Evolutionary conservation across 176 grass and related monocot species (phyloP).

Genomic region (Avena eriantha): DNA sequence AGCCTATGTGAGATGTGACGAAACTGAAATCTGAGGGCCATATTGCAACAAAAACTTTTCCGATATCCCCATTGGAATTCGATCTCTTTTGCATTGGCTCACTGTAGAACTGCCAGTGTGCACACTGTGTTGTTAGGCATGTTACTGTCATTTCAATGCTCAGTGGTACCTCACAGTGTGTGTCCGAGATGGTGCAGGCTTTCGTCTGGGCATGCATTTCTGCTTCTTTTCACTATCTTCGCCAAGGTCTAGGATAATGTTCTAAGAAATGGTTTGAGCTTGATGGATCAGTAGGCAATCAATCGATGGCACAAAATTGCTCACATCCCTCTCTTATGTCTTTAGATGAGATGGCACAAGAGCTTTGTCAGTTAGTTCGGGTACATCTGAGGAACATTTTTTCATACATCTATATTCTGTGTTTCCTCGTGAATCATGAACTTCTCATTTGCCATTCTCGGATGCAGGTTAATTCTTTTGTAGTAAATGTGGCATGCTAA

Average conservation of each 20-base stretch:
- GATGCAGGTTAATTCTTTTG: not conserved
- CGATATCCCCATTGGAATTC: not conserved
- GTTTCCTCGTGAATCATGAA: not conserved
- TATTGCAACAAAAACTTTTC: not conserved
- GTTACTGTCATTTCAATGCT: not conserved
- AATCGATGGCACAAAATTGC: not conserved
- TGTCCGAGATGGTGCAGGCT: not conserved
- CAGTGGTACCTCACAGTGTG: not conserved
- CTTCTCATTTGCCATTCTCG: conserved; percentile 4
- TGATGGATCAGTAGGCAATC: not conserved
- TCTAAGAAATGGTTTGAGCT: not conserved
- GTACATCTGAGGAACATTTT: not conserved
- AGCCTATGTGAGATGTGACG: not conserved
- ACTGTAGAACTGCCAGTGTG: not conserved
- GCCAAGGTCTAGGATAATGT: not conserved
- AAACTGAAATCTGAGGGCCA: conserved; percentile 44
- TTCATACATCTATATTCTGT: not conserved
- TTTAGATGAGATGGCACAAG: not conserved
- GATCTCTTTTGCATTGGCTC: not conserved
- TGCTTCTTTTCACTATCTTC: not conserved
- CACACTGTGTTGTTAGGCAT: not conserved
- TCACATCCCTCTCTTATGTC: not conserved
- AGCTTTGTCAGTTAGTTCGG: not conserved
- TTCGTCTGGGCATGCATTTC: not conserved
- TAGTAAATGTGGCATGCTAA: conserved; percentile 25